phyloP scores from a whole-genome alignment of 371 early-diverging fungal genomes.

The Parasitella parasitica region DNA sequence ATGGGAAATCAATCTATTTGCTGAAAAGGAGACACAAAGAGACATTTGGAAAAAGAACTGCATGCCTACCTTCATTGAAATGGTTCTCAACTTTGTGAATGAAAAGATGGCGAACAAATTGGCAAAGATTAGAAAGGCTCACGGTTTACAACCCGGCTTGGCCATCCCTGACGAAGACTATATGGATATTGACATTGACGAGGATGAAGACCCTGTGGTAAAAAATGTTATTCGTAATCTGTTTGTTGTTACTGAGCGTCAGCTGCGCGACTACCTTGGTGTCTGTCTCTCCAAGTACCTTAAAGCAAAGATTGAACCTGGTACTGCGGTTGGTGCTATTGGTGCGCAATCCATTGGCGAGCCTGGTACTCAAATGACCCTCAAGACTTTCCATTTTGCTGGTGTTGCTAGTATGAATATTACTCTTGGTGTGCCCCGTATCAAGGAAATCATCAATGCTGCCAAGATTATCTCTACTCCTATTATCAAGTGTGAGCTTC shows the following conservation, averaged over 20 bases:
- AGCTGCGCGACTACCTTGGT: constrained; percentile 73
- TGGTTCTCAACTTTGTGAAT: constrained; percentile 53
- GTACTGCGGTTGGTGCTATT: constrained; percentile 95
- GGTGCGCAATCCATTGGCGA: constrained; percentile 99
- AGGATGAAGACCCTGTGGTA: constrained; percentile 47
- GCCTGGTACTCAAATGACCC: constrained; percentile 99
- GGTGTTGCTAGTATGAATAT: constrained; percentile 99
- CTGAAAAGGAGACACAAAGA: constrained; percentile 47
- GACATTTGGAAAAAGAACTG: constrained; percentile 64
- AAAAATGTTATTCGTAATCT: constrained; percentile 64
- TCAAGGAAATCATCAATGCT: constrained; percentile 97
- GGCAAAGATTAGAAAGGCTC: constrained; percentile 43
- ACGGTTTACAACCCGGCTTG: constrained; percentile 55
- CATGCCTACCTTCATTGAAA: constrained; percentile 66
- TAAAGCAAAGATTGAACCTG: constrained; percentile 93
- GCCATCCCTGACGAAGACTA: constrained; percentile 63
- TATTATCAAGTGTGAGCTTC: constrained; percentile 84
- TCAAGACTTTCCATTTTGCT: constrained; percentile 99
- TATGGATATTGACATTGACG: constrained; percentile 64
- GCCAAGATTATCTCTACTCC: constrained; percentile 95
- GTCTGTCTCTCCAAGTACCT: constrained; percentile 84
- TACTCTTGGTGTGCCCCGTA: constrained; percentile 99
- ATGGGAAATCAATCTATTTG: constrained; percentile 67
- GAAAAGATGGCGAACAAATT: constrained; percentile 57
- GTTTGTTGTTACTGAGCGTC: constrained; percentile 71